Base-by-base conservation (phyloP, 306 rosid genomes). In the Castanospermum australe region DNA sequence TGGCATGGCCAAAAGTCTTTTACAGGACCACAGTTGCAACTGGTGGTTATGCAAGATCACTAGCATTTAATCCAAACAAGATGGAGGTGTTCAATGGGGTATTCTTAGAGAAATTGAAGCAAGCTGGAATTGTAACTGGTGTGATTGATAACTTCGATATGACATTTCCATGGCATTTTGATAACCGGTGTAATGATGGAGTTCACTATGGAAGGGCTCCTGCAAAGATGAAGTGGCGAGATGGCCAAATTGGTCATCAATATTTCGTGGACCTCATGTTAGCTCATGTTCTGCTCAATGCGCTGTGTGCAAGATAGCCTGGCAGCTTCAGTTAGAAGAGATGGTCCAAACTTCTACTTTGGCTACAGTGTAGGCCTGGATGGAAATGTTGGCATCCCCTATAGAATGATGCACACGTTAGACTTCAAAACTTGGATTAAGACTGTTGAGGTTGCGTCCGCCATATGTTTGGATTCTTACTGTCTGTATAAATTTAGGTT, bases 181-280 rank as follows among this genome's bases (percentile, higher is more conserved):
- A 92, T 83, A 94, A 94, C 67, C 87, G 96, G 44, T 90, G 94
- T 73, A 92, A 84, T 0, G 98, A 94, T 52, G 98, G 98, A 3
- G 96, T 94, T 82, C 98, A 94, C 71, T 94, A 94, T 30, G 97
- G 98, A 45, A 87, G 97, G 5, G 90, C 90, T 75, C 98, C 98
- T 1, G 81, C 79, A 0, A 92, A 90, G 80, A 79, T 85, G 83
- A 89, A 77, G 87, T 94, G 98, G 98, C 85, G 94, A 45, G 97
- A 94, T 64, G 97, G 97, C 17, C 60, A 84, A 50, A 89, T 92
- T 15, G 98, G 98, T 77, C 98, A 94, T 86, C 94, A 92, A 25
- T 94, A 94, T 78, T 94, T 94, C 77, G 92, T 92, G 5, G 97
- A 94, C 86, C 88, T 94, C 66, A 92, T 94, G 97, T 82, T 94